Evolutionary conservation across 176 grass and related monocot genomes (phyloP).

Genomic region (Aegilops speltoides): DNA sequence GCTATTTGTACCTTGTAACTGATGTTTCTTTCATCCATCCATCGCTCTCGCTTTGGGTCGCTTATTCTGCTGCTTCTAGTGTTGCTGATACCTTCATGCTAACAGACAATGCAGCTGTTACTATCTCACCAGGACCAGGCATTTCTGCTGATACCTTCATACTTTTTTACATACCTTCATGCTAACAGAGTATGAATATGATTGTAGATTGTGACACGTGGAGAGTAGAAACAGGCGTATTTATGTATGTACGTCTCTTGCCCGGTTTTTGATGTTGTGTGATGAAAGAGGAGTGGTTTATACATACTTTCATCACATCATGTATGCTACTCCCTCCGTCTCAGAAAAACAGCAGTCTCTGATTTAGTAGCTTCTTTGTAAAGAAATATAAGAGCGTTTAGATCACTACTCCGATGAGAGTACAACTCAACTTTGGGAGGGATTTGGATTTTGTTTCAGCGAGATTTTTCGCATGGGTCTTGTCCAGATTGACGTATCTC

Average conservation of each 20-base stretch:
- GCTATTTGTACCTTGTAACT: conserved; percentile 28
- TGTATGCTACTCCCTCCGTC: background rate
- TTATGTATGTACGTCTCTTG: no score
- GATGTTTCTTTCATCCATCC: conserved; percentile 16
- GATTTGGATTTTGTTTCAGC: background rate
- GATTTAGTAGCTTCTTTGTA: no score
- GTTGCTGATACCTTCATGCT: background rate
- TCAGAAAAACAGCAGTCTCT: no score
- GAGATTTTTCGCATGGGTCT: no score
- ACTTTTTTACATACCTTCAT: no score
- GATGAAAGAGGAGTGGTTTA: no score
- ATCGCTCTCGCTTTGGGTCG: background rate
- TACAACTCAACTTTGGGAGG: no score
- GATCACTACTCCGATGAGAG: no score
- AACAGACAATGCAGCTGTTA: background rate
- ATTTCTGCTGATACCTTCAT: background rate
- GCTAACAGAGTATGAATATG: background rate
- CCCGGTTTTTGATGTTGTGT: background rate
- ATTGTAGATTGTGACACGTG: background rate
- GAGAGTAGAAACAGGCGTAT: background rate
- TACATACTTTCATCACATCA: background rate
- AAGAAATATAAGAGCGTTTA: no score
- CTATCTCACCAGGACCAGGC: background rate
- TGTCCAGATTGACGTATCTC: no score
- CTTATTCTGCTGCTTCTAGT: background rate